Evolutionary conservation across 2,329 filamentous ascomycete genomes (phyloP).

Genomic region (Aureobasidium sp.): DNA sequence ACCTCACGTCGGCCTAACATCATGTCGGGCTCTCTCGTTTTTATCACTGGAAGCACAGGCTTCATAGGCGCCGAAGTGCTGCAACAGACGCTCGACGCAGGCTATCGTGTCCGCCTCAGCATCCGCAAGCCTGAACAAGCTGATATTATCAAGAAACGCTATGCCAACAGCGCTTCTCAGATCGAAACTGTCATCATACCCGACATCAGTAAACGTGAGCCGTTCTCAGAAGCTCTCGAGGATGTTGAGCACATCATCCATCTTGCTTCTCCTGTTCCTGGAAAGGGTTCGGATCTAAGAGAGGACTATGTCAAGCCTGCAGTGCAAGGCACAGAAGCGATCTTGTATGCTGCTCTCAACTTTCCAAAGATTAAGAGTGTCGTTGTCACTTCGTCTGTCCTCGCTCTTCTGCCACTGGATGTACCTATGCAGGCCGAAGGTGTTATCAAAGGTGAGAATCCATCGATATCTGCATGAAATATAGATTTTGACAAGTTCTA

Average conservation of each 20-base stretch:
- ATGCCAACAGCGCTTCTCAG: not conserved
- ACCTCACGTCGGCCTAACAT: too few species aligned
- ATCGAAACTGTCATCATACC: constrained; percentile 20
- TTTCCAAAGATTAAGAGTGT: constrained; percentile 24
- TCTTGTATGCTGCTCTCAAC: constrained; percentile 24
- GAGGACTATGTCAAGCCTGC: constrained; percentile 26
- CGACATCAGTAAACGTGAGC: constrained; percentile 17
- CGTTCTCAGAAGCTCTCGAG: constrained; percentile 20
- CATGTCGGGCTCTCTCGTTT: constrained; percentile 13
- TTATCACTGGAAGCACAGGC: constrained; percentile 26
- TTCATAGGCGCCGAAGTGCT: constrained; percentile 27
- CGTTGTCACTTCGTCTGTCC: constrained; percentile 25
- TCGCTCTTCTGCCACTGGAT: constrained; percentile 21
- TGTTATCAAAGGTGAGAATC: not conserved
- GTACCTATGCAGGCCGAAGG: not conserved
- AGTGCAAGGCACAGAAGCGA: constrained; percentile 23
- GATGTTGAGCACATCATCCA: constrained; percentile 27
- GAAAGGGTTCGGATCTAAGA: constrained; percentile 18
- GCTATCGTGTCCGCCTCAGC: constrained; percentile 21
- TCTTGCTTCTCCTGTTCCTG: constrained; percentile 27
- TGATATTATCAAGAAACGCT: not conserved
- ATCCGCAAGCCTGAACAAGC: constrained; percentile 19
- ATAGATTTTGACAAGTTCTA: not conserved
- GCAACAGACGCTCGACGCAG: constrained; percentile 19
- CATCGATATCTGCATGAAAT: not conserved